phyloP scores from a whole-genome alignment of 306 rosid species.

The Acacia confusa region DNA sequence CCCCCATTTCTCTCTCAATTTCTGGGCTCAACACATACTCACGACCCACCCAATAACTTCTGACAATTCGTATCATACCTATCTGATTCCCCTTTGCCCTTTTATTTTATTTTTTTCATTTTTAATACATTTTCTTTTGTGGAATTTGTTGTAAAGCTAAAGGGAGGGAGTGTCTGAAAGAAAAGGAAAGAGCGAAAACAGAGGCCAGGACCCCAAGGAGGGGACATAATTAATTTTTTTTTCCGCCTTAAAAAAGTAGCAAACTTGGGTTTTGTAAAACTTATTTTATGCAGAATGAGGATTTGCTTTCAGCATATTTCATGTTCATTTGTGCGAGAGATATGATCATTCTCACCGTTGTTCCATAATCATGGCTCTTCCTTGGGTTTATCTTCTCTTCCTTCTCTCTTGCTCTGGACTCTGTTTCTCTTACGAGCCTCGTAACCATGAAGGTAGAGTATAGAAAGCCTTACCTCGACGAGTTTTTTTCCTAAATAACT shows the following conservation, averaged over 20 bases:
- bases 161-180: constrained; percentile 27
- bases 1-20: constrained; percentile 31
- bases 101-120: too few species aligned
- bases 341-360: constrained; percentile 14
- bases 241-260: too few species aligned
- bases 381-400: constrained; percentile 26
- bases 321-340: background rate
- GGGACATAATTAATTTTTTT: background rate
- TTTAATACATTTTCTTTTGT: constrained; percentile 4
- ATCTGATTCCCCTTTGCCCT: constrained; percentile 25
- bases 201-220: constrained; percentile 1
- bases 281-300: background rate
- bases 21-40: constrained; percentile 32
- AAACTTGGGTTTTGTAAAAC: background rate
- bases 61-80: constrained; percentile 46
- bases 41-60: constrained; percentile 25
- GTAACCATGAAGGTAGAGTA: constrained; percentile 85
- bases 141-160: constrained; percentile 38
- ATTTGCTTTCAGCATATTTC: constrained; percentile 23
- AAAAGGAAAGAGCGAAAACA: background rate
- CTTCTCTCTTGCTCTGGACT: constrained; percentile 34
- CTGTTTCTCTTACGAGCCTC: constrained; percentile 70
- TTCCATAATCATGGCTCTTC: constrained; percentile 42
- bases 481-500: background rate
- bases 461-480: background rate